phyloP scores from a whole-genome alignment of 2,329 filamentous ascomycete species.

The Stemphylium vesicarium region DNA sequence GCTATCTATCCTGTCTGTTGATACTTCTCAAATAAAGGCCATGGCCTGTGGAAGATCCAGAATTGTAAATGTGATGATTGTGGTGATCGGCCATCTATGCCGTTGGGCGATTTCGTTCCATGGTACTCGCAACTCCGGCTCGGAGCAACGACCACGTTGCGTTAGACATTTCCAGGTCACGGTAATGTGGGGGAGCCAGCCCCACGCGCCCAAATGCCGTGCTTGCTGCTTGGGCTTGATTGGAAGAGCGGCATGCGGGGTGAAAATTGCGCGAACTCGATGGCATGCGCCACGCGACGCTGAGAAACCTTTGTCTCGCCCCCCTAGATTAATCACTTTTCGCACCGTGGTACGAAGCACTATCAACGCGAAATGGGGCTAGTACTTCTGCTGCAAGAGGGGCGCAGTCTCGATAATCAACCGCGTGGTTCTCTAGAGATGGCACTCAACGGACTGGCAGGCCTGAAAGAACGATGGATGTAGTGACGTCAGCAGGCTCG shows the following conservation, averaged over 20 bases:
- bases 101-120: not conserved
- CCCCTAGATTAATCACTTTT: not conserved
- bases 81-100: not conserved
- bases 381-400: too few relatives aligned
- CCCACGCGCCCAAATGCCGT: too few relatives aligned
- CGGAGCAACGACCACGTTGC: slow-evolving; percentile 1
- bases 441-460: not conserved
- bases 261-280: not conserved
- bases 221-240: too few relatives aligned
- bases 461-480: not conserved
- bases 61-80: not conserved
- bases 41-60: not conserved
- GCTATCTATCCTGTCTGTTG: too few relatives aligned
- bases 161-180: not conserved
- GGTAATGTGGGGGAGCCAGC: not conserved
- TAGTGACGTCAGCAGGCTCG: not conserved
- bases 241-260: not conserved
- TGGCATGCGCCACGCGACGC: not conserved
- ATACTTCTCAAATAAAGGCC: too few relatives aligned
- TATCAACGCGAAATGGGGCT: too few relatives aligned
- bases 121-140: not conserved
- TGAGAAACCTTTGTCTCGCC: not conserved
- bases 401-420: too few relatives aligned
- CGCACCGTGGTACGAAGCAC: not conserved
- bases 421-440: not conserved